Conservation (phyloP, 2,329 filamentous ascomycete species). For the Colletotrichum neosansevieriae region DNA sequence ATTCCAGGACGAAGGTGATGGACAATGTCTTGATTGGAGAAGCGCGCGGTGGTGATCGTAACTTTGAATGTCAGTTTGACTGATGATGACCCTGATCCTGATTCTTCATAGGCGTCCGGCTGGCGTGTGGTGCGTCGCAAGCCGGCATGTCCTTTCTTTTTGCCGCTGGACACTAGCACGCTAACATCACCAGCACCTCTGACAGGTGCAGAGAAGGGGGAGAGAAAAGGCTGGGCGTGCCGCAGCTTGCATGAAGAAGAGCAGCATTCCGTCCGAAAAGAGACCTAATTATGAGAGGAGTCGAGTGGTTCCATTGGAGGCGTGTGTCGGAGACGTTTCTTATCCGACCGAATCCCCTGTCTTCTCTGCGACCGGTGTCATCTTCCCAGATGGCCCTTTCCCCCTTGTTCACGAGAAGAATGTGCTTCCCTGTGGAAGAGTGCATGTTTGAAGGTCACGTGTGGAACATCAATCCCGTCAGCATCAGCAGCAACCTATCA, state of each 20-base stretch:
- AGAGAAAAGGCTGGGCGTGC: constrained; percentile 6
- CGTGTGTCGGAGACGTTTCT: constrained; percentile 10
- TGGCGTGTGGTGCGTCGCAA: neutral
- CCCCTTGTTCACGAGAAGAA: neutral
- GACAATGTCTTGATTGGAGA: constrained; percentile 17
- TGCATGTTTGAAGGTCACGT: too few species aligned
- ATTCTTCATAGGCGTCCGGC: neutral
- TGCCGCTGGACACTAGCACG: constrained; percentile 12
- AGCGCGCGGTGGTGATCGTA: neutral
- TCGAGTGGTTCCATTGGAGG: neutral
- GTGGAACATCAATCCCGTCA: neutral
- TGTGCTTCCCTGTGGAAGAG: neutral
- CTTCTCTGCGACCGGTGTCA: constrained; percentile 1
- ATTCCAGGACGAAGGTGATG: constrained; percentile 1
- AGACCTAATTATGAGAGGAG: neutral
- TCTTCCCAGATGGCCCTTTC: neutral
- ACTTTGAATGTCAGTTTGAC: constrained; percentile 4
- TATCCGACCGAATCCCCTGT: constrained; percentile 4
- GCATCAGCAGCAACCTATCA: neutral
- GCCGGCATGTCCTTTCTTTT: constrained; percentile 17
- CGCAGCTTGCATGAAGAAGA: constrained; percentile 11
- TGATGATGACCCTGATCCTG: neutral
- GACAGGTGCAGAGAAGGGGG: constrained; percentile 22
- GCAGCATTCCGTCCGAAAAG: neutral
- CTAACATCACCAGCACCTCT: constrained; percentile 15